Evolutionary conservation across 2,329 filamentous ascomycete genomes (phyloP).

Genomic region (Colletotrichum sidae): DNA sequence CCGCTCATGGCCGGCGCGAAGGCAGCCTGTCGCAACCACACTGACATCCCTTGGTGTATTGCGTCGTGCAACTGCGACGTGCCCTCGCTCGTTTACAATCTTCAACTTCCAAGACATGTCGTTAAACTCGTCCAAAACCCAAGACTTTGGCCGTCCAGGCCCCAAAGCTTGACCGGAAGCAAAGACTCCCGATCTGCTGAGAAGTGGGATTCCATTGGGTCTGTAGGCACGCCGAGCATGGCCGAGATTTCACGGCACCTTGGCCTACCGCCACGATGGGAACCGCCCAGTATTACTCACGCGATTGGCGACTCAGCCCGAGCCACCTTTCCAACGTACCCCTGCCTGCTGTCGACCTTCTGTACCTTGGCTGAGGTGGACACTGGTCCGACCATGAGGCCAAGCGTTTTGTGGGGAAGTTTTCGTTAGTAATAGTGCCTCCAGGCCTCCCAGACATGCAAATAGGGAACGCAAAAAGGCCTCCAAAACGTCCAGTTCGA

Average conservation of each 20-base stretch:
- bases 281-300: constrained; percentile 11
- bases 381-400: constrained; percentile 1
- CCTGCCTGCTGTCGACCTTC: constrained; percentile 4
- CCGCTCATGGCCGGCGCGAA: constrained; percentile 9
- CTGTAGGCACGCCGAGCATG: constrained; percentile 8
- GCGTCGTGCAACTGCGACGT: neutral
- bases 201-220: constrained; percentile 16
- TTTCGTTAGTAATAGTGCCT: constrained; percentile 21
- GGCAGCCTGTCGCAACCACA: neutral
- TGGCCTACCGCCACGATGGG: constrained; percentile 22
- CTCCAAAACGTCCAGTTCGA: neutral
- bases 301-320: constrained; percentile 31
- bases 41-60: neutral
- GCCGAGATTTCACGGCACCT: constrained; percentile 28
- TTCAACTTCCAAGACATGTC: constrained; percentile 26
- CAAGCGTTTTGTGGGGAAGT: constrained; percentile 17
- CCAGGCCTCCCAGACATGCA: neutral
- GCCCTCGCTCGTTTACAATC: neutral
- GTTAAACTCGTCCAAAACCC: constrained; percentile 7
- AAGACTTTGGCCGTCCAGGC: constrained; percentile 19
- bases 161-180: constrained; percentile 31
- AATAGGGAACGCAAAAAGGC: constrained; percentile 1
- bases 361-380: neutral
- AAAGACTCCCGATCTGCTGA: constrained; percentile 21
- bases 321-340: constrained; percentile 17